These are phyloP conservation scores for Echria macrotheca DNA, from an alignment of 495 filamentous ascomycete genomes.

Conservation along the genomic window DNA sequence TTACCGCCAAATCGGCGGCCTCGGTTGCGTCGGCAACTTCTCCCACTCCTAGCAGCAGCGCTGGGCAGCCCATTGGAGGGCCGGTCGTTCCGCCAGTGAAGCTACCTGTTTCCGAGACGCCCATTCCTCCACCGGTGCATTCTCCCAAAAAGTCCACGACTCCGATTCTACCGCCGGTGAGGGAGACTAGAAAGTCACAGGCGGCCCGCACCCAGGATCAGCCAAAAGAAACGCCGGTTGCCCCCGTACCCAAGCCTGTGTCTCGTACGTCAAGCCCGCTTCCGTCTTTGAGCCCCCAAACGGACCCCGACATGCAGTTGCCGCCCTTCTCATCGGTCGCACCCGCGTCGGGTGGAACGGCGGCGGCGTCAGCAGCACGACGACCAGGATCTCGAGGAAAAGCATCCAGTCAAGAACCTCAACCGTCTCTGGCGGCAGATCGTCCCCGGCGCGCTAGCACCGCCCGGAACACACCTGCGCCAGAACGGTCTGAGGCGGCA, in stretches of 20 bases:
- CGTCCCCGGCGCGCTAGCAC: conserved; percentile 52
- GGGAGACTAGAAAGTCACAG: conserved; percentile 34
- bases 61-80: conserved; percentile 12
- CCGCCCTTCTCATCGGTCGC: no score
- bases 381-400: conserved; percentile 46
- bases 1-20: conserved; percentile 23
- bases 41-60: conserved; percentile 23
- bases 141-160: conserved; percentile 48
- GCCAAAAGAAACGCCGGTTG: conserved; percentile 8
- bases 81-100: conserved; percentile 19
- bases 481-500: conserved; percentile 26
- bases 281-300: conserved; percentile 26
- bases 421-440: conserved; percentile 39
- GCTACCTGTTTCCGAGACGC: conserved; percentile 26
- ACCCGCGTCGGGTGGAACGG: conserved; percentile 7
- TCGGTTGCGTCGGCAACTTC: conserved; percentile 25
- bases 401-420: conserved; percentile 46
- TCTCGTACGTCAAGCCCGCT: conserved; percentile 29
- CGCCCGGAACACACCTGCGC: conserved; percentile 52
- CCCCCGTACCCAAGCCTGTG: conserved; percentile 24
- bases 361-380: conserved; percentile 22
- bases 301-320: conserved; percentile 23
- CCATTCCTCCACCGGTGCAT: conserved; percentile 25
- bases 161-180: conserved; percentile 46
- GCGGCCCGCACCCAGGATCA: conserved; percentile 25